A percentile compares a stretch with the other conserved stretches of the same genome.
phyloP scores from a whole-genome alignment of 2,329 filamentous ascomycete genomes.

The Truncatella angustata region DNA sequence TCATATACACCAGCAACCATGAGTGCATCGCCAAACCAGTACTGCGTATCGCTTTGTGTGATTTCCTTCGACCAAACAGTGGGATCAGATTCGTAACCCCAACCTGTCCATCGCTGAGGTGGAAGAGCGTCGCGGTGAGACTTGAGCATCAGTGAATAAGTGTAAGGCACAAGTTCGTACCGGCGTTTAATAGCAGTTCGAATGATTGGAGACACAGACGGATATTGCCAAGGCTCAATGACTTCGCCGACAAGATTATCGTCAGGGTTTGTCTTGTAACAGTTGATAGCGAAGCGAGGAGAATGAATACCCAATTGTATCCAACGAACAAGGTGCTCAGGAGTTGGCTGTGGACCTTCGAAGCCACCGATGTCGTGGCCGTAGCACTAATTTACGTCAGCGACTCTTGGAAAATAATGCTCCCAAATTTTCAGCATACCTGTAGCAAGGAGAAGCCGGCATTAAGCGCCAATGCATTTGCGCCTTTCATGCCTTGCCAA shows the following conservation, averaged over 20 bases:
- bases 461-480: slow-evolving; percentile 66
- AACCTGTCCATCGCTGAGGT: slow-evolving; percentile 70
- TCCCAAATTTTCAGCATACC: slow-evolving; percentile 28
- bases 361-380: slow-evolving; percentile 77
- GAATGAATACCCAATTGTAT: slow-evolving; percentile 70
- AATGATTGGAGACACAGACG: slow-evolving; percentile 60
- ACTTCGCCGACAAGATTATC: slow-evolving; percentile 69
- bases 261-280: slow-evolving; percentile 67
- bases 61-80: slow-evolving; percentile 63
- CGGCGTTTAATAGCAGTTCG: slow-evolving; percentile 66
- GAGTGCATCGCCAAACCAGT: slow-evolving; percentile 68
- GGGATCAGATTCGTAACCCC: slow-evolving; percentile 66
- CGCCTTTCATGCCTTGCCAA: slow-evolving; percentile 71
- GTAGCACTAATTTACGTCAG: slow-evolving; percentile 45
- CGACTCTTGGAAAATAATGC: too few relatives aligned
- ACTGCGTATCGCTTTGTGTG: slow-evolving; percentile 66
- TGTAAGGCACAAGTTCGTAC: slow-evolving; percentile 70
- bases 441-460: slow-evolving; percentile 68
- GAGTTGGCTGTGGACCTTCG: slow-evolving; percentile 69
- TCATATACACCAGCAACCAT: slow-evolving; percentile 68
- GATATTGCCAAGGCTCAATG: slow-evolving; percentile 78
- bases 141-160: slow-evolving; percentile 63
- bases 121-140: slow-evolving; percentile 61
- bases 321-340: slow-evolving; percentile 71
- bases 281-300: slow-evolving; percentile 73